Conservation (phyloP, 2,329 filamentous ascomycete genomes). For the Alternaria sp. region DNA sequence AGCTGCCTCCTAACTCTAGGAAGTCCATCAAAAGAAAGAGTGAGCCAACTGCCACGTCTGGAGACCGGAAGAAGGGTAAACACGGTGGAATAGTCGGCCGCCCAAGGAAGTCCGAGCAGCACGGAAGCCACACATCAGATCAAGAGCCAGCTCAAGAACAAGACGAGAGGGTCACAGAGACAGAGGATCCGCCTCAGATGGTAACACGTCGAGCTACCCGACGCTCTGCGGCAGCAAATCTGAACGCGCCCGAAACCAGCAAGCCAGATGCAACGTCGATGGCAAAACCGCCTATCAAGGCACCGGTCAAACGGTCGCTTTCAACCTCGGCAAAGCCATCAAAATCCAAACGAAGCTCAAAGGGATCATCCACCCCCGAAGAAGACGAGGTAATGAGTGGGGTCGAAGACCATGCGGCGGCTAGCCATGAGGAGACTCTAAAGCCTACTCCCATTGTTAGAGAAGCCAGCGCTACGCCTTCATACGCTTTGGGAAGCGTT, state of each 20-base stretch:
- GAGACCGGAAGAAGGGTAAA: slow-evolving; percentile 18
- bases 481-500: background rate
- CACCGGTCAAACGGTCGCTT: background rate
- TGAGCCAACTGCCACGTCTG: slow-evolving; percentile 7
- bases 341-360: background rate
- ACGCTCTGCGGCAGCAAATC: slow-evolving; percentile 7
- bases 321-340: background rate
- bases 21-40: slow-evolving; percentile 26
- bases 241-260: background rate
- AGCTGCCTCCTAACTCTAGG: slow-evolving; percentile 20
- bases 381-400: background rate
- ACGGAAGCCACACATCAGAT: background rate
- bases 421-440: background rate
- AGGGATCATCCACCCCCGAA: background rate
- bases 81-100: slow-evolving; percentile 23
- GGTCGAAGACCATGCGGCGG: background rate
- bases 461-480: background rate
- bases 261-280: background rate
- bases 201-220: slow-evolving; percentile 22
- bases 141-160: background rate
- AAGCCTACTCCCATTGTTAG: background rate
- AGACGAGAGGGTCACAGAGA: background rate
- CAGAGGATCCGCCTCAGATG: slow-evolving; percentile 1
- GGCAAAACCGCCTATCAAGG: background rate
- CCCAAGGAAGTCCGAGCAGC: slow-evolving; percentile 18